phyloP scores from a whole-genome alignment of 1,284 basidiomycete species.

The Apiotrichum akiyoshidainum region DNA sequence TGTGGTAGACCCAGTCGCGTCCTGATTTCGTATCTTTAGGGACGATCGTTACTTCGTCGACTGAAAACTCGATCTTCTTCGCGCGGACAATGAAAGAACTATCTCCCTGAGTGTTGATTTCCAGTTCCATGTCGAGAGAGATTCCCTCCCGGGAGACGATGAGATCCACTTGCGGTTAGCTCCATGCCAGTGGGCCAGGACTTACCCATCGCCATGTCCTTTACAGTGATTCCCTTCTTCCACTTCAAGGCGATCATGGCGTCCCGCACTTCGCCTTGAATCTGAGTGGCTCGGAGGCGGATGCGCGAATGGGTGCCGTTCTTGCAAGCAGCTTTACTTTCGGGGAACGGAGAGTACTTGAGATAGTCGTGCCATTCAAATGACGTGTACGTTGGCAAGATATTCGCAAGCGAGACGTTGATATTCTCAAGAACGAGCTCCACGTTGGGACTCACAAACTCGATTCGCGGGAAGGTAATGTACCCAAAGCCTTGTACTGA shows the following conservation, averaged over 20 bases:
- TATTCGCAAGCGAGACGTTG: constrained; percentile 13
- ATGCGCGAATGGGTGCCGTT: neutral
- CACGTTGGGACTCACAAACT: constrained; percentile 7
- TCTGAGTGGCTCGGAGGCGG: constrained; percentile 2
- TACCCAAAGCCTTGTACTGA: constrained; percentile 8
- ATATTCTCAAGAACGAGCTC: constrained; percentile 20
- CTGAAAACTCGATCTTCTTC: constrained; percentile 4
- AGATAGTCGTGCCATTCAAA: constrained; percentile 6
- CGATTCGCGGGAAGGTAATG: constrained; percentile 15
- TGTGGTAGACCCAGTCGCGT: constrained; percentile 7
- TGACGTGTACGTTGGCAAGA: constrained; percentile 13
- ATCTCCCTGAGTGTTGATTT: constrained; percentile 7
- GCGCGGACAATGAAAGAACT: constrained; percentile 3
- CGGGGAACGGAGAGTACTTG: constrained; percentile 11
- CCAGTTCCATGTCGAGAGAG: constrained; percentile 8
- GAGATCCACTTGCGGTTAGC: constrained; percentile 7
- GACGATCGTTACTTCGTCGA: constrained; percentile 10
- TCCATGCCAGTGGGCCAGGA: neutral
- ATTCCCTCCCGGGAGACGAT: constrained; percentile 12
- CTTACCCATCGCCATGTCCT: constrained; percentile 12
- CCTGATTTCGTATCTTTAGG: neutral
- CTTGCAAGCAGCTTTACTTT: constrained; percentile 3
- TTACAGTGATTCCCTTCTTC: constrained; percentile 3
- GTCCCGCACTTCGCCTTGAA: constrained; percentile 17
- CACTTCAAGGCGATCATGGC: constrained; percentile 2